phyloP scores from a whole-genome alignment of 352 stramenopile genomes.

The Lagenidium giganteum region DNA sequence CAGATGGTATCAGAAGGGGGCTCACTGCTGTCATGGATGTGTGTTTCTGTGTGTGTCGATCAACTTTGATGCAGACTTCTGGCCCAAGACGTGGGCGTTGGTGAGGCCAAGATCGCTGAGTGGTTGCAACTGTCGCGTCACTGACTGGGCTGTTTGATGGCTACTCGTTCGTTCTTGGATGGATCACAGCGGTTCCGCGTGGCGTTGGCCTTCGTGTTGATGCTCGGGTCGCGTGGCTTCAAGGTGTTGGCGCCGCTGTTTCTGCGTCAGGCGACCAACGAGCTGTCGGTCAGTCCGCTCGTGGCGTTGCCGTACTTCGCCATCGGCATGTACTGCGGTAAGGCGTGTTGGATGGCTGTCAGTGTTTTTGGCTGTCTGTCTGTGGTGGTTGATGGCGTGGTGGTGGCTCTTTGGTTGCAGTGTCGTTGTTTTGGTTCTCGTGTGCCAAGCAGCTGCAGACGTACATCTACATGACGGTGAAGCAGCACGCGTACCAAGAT shows the following conservation, averaged over 20 bases:
- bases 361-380: not conserved
- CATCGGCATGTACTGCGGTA: constrained; percentile 63
- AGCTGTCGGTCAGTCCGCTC: constrained; percentile 32
- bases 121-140: not conserved
- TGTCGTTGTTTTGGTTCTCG: constrained; percentile 60
- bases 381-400: not conserved
- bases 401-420: constrained; percentile 9
- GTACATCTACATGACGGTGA: constrained; percentile 92
- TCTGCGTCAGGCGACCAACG: constrained; percentile 60
- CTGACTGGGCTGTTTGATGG: not conserved
- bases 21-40: constrained; percentile 2
- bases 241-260: constrained; percentile 70
- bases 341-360: too few relatives aligned
- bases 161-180: not conserved
- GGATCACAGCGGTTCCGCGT: constrained; percentile 54
- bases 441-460: constrained; percentile 93
- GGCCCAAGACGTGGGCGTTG: constrained; percentile 62
- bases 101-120: constrained; percentile 20
- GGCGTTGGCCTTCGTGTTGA: constrained; percentile 54
- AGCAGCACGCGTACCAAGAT: constrained; percentile 96
- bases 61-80: constrained; percentile 48
- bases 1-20: too few relatives aligned
- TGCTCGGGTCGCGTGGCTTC: constrained; percentile 61
- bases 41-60: not conserved
- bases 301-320: constrained; percentile 31